These are phyloP conservation scores for Penicillium sp. DNA, from an alignment of 2,329 filamentous ascomycete species.

Conservation along the genomic window DNA sequence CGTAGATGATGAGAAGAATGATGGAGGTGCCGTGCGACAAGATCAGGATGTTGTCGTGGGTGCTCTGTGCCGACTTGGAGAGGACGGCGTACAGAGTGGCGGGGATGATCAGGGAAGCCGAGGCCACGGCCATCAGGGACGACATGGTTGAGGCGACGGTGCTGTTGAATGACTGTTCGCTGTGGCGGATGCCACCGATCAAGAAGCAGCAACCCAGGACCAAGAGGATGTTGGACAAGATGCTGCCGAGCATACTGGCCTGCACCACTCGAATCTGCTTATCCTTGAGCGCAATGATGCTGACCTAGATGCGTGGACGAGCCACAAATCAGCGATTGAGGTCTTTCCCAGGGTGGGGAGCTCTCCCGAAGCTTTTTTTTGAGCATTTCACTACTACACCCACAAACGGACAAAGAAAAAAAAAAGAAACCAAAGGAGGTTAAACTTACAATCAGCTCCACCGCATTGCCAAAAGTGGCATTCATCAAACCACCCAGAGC, in stretches of 20 bases:
- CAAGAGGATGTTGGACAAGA: conserved; percentile 87
- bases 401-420: not conserved
- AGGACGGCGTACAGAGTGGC: conserved; percentile 67
- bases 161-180: conserved; percentile 57
- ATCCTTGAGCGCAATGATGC: conserved; percentile 79
- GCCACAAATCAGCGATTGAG: no score
- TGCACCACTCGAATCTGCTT: conserved; percentile 94
- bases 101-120: conserved; percentile 72
- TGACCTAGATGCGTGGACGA: conserved; percentile 54
- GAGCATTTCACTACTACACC: conserved; percentile 31
- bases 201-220: conserved; percentile 78
- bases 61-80: conserved; percentile 35
- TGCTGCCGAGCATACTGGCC: conserved; percentile 92
- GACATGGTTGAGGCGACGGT: conserved; percentile 50
- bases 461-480: conserved; percentile 61
- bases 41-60: conserved; percentile 53
- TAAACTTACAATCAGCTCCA: conserved; percentile 61
- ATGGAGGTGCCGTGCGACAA: conserved; percentile 71
- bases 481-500: conserved; percentile 59
- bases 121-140: conserved; percentile 68
- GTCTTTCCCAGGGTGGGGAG: no score
- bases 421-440: conserved; percentile 38
- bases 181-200: conserved; percentile 63
- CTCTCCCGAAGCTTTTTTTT: no score
- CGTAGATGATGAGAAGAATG: conserved; percentile 67